Conservation (phyloP, 371 early-diverging fungal genomes). For the Chytridium lagenaria region DNA sequence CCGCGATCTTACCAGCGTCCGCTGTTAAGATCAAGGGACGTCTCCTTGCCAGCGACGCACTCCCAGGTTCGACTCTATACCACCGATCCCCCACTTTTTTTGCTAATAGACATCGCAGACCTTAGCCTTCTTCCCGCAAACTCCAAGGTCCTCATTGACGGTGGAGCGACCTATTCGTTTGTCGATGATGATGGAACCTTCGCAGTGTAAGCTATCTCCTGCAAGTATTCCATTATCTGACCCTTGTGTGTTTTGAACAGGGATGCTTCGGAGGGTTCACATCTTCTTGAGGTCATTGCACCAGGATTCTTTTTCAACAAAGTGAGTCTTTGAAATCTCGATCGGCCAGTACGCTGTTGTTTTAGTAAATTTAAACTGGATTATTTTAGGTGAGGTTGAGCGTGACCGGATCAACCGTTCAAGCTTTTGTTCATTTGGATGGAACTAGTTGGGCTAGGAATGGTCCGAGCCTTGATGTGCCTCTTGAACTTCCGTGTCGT, state of each 20-base stretch:
- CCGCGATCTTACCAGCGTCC: neutral
- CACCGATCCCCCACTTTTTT: neutral
- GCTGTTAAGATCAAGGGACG: constrained; percentile 1
- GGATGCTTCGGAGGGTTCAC: constrained; percentile 53
- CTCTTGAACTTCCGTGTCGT: constrained; percentile 52
- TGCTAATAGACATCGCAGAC: constrained; percentile 12
- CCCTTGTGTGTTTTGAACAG: constrained; percentile 39
- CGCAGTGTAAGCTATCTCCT: constrained; percentile 41
- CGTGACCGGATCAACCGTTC: constrained; percentile 46
- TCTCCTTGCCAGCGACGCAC: neutral
- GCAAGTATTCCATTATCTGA: constrained; percentile 24
- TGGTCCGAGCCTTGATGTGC: constrained; percentile 51
- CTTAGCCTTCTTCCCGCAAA: constrained; percentile 34
- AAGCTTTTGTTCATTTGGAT: constrained; percentile 49
- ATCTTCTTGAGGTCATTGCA: constrained; percentile 53
- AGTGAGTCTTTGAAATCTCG: too few relatives aligned
- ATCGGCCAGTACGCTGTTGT: too few relatives aligned
- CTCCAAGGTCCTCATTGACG: constrained; percentile 52
- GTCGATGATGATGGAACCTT: constrained; percentile 57
- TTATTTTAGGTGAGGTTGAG: constrained; percentile 43
- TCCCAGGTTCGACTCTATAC: neutral
- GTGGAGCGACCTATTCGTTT: constrained; percentile 51
- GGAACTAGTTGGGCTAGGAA: constrained; percentile 56
- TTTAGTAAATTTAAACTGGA: too few relatives aligned
- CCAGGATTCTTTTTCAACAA: constrained; percentile 56